These are phyloP conservation scores for Fusarium mundagurra DNA, from an alignment of 2,329 filamentous ascomycete species.

Conservation along the genomic window DNA sequence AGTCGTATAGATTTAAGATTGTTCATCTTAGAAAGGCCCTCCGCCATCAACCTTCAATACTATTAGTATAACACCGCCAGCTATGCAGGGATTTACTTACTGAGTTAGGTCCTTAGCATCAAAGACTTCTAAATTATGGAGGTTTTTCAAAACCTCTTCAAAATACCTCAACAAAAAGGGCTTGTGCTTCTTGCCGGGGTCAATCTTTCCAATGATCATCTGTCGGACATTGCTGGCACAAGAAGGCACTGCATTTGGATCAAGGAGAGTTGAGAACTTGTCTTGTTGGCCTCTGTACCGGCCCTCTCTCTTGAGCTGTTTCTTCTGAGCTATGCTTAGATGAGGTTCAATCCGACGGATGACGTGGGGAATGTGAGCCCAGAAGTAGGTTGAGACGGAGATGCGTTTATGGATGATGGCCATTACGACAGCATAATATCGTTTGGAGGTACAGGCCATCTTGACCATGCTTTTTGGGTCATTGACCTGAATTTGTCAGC, in stretches of 20 bases:
- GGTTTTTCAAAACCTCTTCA: slow-evolving; percentile 10
- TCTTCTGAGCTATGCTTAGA: slow-evolving; percentile 9
- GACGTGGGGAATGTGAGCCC: background rate
- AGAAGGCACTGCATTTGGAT: background rate
- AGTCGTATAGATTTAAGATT: background rate
- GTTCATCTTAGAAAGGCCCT: background rate
- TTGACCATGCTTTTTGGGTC: background rate
- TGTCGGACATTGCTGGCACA: slow-evolving; percentile 8
- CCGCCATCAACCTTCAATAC: background rate
- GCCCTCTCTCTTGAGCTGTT: background rate
- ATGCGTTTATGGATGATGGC: background rate
- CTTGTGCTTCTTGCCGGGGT: background rate
- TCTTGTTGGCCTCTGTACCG: background rate
- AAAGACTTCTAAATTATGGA: background rate
- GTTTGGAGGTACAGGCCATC: slow-evolving; percentile 5
- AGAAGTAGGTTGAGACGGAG: background rate
- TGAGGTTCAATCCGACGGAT: background rate
- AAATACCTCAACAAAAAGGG: background rate
- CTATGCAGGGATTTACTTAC: background rate
- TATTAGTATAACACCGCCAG: accelerated
- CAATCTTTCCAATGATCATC: background rate
- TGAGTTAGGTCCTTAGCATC: background rate
- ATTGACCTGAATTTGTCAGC: background rate
- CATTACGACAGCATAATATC: background rate
- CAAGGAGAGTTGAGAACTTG: background rate